Evolutionary conservation across 2,329 filamentous ascomycete species (phyloP), one percentile per base, ranked within the genome.

Genomic region (Apiospora malaysiana): DNA sequence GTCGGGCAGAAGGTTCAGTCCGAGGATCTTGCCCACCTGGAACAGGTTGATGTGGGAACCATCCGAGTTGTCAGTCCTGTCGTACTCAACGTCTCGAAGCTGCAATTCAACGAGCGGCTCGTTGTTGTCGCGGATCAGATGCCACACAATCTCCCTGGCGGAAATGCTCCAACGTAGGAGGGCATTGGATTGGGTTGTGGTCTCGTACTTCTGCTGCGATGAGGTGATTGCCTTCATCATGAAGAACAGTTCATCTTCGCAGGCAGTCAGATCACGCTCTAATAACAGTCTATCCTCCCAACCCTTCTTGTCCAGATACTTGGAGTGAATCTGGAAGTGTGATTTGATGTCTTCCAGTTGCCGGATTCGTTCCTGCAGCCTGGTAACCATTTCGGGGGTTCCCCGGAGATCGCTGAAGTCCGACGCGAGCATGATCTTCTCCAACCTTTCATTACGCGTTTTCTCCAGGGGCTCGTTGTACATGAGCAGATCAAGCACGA

Each of bases 221-320:
- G 94, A 97, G 1, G 96, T 99, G 79, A 99, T 99, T 49, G 96
- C 97, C 78, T 99, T 98, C 96, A 99, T 98, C 85, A 99, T 93
- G 83, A 99, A 99, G 86, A 99, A 99, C 10, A 99, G 83, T 81
- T 99, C 97, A 77, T 99, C 96, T 80, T 98, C 96, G 77, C 94
- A 98, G 25, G 90, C 90, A 12, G 94, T 90, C 68, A 99, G 85
- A 79, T 99, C 96, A 68, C 93, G 92, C 79, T 99, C 96, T 59
- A 99, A 87, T n/a, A 91, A 84, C 71, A 98, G 86, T 45, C 94
- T 90, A 79, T 98, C 95, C 78, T 96, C 91, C 95, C 95, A 98
- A 18, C 95, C 95, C 78, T 93, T 90, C 77, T 91, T 91, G 81
- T 98, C 95, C 37, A 99, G 87, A 72, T 93, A 93, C 76, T 92